Evolutionary conservation across 306 rosid species (phyloP), one percentile per base, ranked within the genome.

Genomic region (Neltuma alba): DNA sequence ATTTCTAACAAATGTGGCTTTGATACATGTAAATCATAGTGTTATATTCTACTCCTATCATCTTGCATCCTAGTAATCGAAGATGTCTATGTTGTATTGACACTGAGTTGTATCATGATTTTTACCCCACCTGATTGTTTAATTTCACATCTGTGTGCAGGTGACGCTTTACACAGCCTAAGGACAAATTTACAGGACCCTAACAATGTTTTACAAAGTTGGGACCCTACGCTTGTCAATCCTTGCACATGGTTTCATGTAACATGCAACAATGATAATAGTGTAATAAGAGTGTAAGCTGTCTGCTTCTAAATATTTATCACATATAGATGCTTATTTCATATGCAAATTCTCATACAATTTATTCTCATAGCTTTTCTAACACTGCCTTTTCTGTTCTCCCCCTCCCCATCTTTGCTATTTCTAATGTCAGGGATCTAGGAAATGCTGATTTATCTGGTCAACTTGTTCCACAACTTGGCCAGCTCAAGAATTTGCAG

Each of bases 201-300:
- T 55, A 92, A 91, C 87, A 95, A 91, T 87, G 98, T 95, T 65
- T 81, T 95, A 83, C 98, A 92, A 81, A 95, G 99, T 86, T 95
- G 99, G 99, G 99, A 95, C 87, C 99, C 99, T 58, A 95, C 99
- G 9, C 99, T 92, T 57, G 99, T 95, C 73, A 95, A 95, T 85
- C 99, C 99, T 0, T 95, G 99, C 75, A 95, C 99, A 57, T 95
- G 99, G 99, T 95, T 95, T 86, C 99, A 95, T 73, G 99, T 95
- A 68, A 95, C 99, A 21, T 95, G 99, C 88, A 95, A 92, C 88
- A 95, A 95, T 84, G 99, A 95, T 76, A 95, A 95, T 71, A 95
- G 98, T 69, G 99, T 95, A 83, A 92, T 95, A 66, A 86, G 99
- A 89, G 99, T 95, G 99, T 95, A 88, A 83, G 96, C 54, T 47